A percentile compares a stretch with the other conserved stretches of the same genome.
phyloP scores from a whole-genome alignment of 1,284 basidiomycete species.

The Ceratobasidium sp. region DNA sequence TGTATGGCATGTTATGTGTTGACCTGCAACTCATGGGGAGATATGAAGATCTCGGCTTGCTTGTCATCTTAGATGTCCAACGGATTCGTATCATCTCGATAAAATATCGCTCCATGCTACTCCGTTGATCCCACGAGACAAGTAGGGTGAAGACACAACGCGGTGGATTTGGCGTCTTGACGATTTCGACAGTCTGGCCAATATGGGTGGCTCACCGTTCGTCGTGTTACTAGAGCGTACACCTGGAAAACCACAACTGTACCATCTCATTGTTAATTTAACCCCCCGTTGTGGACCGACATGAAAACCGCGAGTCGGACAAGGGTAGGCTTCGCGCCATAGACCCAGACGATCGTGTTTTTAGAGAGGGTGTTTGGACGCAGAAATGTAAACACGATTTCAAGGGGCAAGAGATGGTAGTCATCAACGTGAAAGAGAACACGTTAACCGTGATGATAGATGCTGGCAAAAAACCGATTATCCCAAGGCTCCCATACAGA shows the following conservation, averaged over 20 bases:
- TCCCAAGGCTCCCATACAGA: constrained; percentile 26
- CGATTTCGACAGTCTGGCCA: background rate
- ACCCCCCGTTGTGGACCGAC: background rate
- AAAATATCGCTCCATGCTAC: background rate
- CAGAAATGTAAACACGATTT: background rate
- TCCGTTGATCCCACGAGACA: constrained; percentile 3
- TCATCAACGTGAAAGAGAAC: constrained; percentile 1
- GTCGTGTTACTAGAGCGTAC: background rate
- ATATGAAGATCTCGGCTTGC: background rate
- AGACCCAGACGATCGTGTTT: background rate
- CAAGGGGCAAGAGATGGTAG: background rate
- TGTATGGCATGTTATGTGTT: no score
- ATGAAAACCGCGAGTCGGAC: background rate
- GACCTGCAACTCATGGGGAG: no score
- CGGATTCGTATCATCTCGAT: background rate
- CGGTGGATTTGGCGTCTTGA: constrained; percentile 22
- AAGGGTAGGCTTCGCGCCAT: background rate
- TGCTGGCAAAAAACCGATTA: background rate
- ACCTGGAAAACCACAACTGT: no score
- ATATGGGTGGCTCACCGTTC: constrained; percentile 9
- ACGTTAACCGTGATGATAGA: background rate
- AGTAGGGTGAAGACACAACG: constrained; percentile 24
- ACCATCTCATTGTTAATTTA: constrained; percentile 14
- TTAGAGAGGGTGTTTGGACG: background rate
- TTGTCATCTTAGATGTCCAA: background rate